Conservation (phyloP, 352 stramenopile species). For the Achlya hypogyna region DNA sequence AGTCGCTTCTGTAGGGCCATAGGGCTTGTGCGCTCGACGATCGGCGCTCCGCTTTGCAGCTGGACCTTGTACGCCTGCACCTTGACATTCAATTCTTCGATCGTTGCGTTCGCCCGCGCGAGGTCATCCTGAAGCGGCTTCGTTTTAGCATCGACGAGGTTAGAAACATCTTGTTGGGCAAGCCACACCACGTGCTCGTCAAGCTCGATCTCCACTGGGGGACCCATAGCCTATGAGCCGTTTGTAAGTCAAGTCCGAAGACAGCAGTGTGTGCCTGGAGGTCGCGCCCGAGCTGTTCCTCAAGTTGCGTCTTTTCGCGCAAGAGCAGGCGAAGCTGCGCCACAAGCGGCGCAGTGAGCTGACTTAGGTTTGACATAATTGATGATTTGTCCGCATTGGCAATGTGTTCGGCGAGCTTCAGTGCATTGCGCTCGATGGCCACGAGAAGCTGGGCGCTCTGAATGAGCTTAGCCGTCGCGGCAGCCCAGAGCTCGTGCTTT, state of each 20-base stretch:
- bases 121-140: slow-evolving; percentile 22
- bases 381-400: neutral
- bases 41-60: neutral
- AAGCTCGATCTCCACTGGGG: neutral
- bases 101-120: slow-evolving; percentile 21
- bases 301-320: slow-evolving; percentile 1
- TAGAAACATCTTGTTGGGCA: neutral
- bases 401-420: slow-evolving; percentile 13
- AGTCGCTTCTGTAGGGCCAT: slow-evolving; percentile 16
- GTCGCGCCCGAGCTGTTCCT: neutral
- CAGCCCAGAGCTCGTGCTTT: slow-evolving; percentile 7
- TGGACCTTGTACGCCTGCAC: slow-evolving; percentile 24
- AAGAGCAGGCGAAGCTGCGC: slow-evolving; percentile 10
- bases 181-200: neutral
- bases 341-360: slow-evolving; percentile 10
- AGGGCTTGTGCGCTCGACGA: neutral
- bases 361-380: neutral
- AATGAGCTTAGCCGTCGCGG: neutral
- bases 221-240: neutral
- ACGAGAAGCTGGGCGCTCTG: slow-evolving; percentile 7
- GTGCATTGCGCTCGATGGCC: slow-evolving; percentile 12
- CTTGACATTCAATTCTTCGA: slow-evolving; percentile 23
- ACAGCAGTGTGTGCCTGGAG: neutral
- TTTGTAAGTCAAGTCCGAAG: neutral
- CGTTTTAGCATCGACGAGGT: neutral